phyloP scores from a whole-genome alignment of 192 early-diverging fungal genomes.

The Coemansia sp. region DNA sequence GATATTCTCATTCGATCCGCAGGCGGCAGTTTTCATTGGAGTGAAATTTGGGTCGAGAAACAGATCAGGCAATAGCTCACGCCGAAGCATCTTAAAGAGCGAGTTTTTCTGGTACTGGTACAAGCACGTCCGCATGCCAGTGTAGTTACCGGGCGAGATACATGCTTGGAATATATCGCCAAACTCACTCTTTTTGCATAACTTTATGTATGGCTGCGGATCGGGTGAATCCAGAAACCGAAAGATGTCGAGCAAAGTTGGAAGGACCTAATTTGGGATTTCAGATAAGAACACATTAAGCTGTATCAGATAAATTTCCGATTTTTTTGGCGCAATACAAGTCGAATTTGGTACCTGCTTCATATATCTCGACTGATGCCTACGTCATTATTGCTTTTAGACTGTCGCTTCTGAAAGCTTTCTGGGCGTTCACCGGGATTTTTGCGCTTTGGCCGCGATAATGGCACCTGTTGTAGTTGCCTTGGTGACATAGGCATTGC shows the following conservation, averaged over 20 bases:
- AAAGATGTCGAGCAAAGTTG: slow-evolving; percentile 42
- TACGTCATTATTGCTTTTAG: not conserved
- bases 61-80: slow-evolving; percentile 61
- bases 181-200: slow-evolving; percentile 31
- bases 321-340: not conserved
- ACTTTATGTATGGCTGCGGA: slow-evolving; percentile 23
- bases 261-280: slow-evolving; percentile 18
- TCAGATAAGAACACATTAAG: not conserved
- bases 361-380: not conserved
- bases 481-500: not conserved
- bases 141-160: slow-evolving; percentile 14
- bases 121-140: slow-evolving; percentile 53
- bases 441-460: not conserved
- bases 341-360: not conserved
- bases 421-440: not conserved
- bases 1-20: slow-evolving; percentile 15
- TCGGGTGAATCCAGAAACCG: slow-evolving; percentile 46
- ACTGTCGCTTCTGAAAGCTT: not conserved
- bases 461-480: not conserved
- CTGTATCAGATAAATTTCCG: not conserved
- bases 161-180: slow-evolving; percentile 48
- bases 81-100: slow-evolving; percentile 69
- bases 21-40: slow-evolving; percentile 37
- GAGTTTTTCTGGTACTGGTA: slow-evolving; percentile 65
- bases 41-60: slow-evolving; percentile 55